Evolutionary conservation across 305 asterid genomes (phyloP), one percentile per base, ranked within the genome.

Genomic region (Fraxinus floribunda): DNA sequence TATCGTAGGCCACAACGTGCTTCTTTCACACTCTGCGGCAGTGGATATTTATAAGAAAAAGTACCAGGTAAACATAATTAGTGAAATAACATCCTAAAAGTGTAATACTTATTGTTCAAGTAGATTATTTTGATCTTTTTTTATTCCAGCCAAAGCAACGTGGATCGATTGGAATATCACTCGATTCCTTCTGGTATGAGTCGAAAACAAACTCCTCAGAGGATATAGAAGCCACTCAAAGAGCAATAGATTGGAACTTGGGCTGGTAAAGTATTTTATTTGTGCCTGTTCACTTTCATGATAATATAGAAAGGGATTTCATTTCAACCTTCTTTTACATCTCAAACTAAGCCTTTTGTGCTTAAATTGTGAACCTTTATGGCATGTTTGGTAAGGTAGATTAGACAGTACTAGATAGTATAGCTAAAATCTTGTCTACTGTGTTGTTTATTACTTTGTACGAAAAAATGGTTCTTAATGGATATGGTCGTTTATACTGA

Each of bases 101-200:
- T 15, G 11, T 15, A 52, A 35, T 41, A 3, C 30, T 26, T 20
- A 26, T 5, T 10, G 0, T 24, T 68, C 0, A 15, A 6, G 7
- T 75, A 20, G 13, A 16, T n/a, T 20, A 16, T 4, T 30, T 15
- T 41, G 16, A 60, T 6, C 15, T 20, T 26, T 3, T 78, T 16
- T 8, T 0, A 0, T 7, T 76, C 16, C 82, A 95, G 99, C 83
- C 85, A 60, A 75, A 30, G 15, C 99, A 95, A 72, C 82, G 76
- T 5, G 99, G 99, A 79, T 80, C 90, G 9, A 93, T 95, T 24
- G 99, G 99, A 79, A 93, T 95, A 80, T 16, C 91, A 5, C 71
- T 94, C 44, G 97, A 93, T 78, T 13, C 95, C 1, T 91, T 88
- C 71, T 95, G 99, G 99, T 95, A 93, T 38, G 96, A 92, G 64